Evolutionary conservation across 371 early-diverging fungal genomes (phyloP).

Genomic region (Circinella minor): DNA sequence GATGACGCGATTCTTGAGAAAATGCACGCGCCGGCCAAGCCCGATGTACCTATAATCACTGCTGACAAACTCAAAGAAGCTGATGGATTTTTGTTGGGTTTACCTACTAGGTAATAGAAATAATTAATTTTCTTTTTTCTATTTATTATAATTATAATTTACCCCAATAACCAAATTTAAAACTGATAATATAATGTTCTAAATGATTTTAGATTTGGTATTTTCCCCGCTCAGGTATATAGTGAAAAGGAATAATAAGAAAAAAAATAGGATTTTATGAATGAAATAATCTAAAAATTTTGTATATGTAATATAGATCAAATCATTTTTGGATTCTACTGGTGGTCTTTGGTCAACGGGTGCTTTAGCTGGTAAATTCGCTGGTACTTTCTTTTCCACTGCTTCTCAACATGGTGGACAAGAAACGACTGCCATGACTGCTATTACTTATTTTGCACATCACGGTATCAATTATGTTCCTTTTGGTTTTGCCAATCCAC

Average conservation of each 20-base stretch:
- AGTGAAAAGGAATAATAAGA: too few species aligned
- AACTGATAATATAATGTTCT: too few species aligned
- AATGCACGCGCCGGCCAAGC: constrained; percentile 72
- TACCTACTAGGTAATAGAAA: not conserved
- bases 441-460: constrained; percentile 69
- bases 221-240: constrained; percentile 61
- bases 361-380: constrained; percentile 66
- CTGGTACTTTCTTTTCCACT: constrained; percentile 73
- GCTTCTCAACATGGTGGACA: constrained; percentile 72
- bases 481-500: constrained; percentile 51
- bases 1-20: constrained; percentile 67
- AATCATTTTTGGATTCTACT: constrained; percentile 64
- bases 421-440: constrained; percentile 70
- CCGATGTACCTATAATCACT: constrained; percentile 66
- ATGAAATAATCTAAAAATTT: not conserved
- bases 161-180: not conserved
- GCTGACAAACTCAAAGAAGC: constrained; percentile 63
- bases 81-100: constrained; percentile 82
- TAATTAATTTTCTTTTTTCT: too few species aligned
- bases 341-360: constrained; percentile 71
- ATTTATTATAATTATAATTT: not conserved
- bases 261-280: too few species aligned
- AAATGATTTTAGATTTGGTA: constrained; percentile 51
- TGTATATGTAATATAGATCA: constrained; percentile 30
- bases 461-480: constrained; percentile 79